A percentile compares a stretch with the other conserved stretches of the same genome.
These are phyloP conservation scores for Cucurbita ficifolia DNA, from an alignment of 306 rosid species.

Conservation along the genomic window DNA sequence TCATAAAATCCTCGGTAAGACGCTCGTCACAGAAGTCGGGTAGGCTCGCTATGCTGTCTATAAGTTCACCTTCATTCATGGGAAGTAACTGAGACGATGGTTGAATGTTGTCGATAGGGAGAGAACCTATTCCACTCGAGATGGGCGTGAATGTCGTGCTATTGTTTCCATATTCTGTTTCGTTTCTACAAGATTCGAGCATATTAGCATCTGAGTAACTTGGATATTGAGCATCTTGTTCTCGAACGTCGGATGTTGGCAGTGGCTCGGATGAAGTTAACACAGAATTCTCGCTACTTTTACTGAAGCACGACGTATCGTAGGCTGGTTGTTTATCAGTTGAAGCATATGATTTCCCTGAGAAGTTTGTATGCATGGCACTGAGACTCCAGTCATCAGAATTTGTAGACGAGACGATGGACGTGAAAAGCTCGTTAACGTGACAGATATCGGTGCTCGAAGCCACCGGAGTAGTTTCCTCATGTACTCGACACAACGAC, in stretches of 20 bases:
- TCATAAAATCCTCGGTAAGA: constrained; percentile 19
- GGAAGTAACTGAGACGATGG: not conserved
- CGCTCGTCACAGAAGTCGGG: constrained; percentile 17
- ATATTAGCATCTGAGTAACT: constrained; percentile 10
- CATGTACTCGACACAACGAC: constrained; percentile 19
- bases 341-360: constrained; percentile 17
- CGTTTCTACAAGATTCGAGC: constrained; percentile 12
- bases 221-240: constrained; percentile 18
- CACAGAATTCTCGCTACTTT: constrained; percentile 26
- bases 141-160: not conserved
- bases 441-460: constrained; percentile 26
- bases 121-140: not conserved
- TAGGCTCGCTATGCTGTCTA: constrained; percentile 6
- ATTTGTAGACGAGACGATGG: constrained; percentile 29
- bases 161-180: constrained; percentile 2
- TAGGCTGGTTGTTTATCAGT: not conserved
- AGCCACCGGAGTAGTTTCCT: constrained; percentile 15
- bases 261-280: constrained; percentile 28
- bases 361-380: constrained; percentile 5
- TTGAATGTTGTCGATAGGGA: not conserved
- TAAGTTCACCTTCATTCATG: constrained; percentile 6
- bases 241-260: constrained; percentile 14
- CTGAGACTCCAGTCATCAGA: constrained; percentile 21
- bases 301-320: constrained; percentile 2
- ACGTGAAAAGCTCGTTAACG: constrained; percentile 32